Conservation (phyloP, 1,284 basidiomycete species). For the Gymnopus androsaceus region DNA sequence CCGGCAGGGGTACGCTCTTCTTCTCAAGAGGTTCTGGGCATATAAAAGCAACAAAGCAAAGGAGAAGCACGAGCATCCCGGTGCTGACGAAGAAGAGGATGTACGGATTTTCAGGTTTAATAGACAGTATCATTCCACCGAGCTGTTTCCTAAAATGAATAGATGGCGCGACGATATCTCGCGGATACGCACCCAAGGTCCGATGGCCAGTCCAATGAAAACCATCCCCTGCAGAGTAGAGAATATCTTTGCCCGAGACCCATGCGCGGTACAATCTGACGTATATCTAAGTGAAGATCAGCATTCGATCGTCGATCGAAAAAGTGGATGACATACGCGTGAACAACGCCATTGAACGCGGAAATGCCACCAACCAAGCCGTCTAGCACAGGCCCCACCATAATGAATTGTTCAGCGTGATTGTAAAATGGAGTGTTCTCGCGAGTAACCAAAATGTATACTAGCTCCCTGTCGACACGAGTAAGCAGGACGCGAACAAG, state of each 20-base stretch:
- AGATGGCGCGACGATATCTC: conserved; percentile 3
- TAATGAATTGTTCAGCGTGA: conserved; percentile 45
- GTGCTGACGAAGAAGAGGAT: conserved; percentile 44
- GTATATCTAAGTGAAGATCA: conserved; percentile 40
- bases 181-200: conserved; percentile 44
- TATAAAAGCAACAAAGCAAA: conserved; percentile 43
- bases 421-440: conserved; percentile 40
- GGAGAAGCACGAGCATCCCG: conserved; percentile 34
- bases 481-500: neutral
- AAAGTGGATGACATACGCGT: conserved; percentile 39
- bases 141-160: conserved; percentile 26
- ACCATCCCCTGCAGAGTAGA: conserved; percentile 54
- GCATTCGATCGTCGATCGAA: neutral
- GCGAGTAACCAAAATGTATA: conserved; percentile 49
- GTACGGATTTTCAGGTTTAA: conserved; percentile 26
- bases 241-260: conserved; percentile 52
- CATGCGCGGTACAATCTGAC: conserved; percentile 52
- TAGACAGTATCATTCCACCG: conserved; percentile 30
- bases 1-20: conserved; percentile 21
- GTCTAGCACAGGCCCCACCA: conserved; percentile 49
- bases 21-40: conserved; percentile 47
- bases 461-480: conserved; percentile 39
- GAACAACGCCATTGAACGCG: conserved; percentile 52
- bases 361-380: conserved; percentile 51
- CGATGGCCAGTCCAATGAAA: conserved; percentile 49